A percentile compares a stretch with the other conserved stretches of the same genome.
phyloP scores from a whole-genome alignment of 2,329 filamentous ascomycete genomes.

The Penicillium sp. region DNA sequence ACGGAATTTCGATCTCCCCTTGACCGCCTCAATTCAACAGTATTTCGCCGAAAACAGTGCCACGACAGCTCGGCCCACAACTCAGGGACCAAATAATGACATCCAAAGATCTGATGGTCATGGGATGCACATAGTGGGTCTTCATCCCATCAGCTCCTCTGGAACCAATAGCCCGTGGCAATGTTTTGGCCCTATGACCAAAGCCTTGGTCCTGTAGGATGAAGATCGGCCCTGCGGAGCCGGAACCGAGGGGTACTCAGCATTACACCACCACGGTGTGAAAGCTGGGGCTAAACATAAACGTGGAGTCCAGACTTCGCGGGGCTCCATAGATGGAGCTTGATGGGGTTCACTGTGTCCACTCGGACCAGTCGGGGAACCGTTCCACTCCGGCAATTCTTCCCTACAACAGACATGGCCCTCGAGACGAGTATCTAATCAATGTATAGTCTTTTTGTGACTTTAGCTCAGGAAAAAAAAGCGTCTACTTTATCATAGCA shows the following conservation, averaged over 20 bases:
- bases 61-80: slow-evolving; percentile 1
- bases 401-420: background rate
- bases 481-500: background rate
- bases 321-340: slow-evolving; percentile 5
- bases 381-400: background rate
- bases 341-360: background rate
- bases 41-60: slow-evolving; percentile 9
- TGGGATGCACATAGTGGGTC: slow-evolving; percentile 20
- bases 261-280: background rate
- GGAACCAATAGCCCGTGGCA: background rate
- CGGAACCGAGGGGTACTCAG: background rate
- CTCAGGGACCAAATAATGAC: slow-evolving; percentile 2
- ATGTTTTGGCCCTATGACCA: background rate
- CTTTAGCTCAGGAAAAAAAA: background rate
- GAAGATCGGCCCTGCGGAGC: background rate
- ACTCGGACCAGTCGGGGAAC: slow-evolving; percentile 3
- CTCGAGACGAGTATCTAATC: background rate
- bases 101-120: slow-evolving; percentile 22
- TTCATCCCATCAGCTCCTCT: background rate
- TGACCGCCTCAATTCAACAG: slow-evolving; percentile 8
- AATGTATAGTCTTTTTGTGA: background rate
- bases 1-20: background rate
- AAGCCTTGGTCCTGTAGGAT: background rate
- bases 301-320: slow-evolving; percentile 5
- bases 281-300: background rate